These are phyloP conservation scores for Coniferiporia sulphurascens DNA, from an alignment of 1,284 basidiomycete species.

Conservation along the genomic window DNA sequence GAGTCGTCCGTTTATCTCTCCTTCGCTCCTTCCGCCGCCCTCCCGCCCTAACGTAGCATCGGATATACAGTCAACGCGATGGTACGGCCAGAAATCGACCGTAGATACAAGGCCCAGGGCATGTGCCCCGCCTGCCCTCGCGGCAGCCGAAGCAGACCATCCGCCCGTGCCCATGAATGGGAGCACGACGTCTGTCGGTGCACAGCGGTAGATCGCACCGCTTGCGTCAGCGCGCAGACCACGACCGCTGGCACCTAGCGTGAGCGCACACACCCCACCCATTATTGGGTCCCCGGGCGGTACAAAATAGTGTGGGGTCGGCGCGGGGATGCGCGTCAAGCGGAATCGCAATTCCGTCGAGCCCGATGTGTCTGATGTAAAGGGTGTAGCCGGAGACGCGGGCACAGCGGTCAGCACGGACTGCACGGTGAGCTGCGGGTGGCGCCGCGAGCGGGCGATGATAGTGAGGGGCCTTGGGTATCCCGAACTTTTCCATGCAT, in stretches of 20 bases:
- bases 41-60: too few relatives aligned
- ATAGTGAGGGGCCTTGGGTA: constrained; percentile 11
- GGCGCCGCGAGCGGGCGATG: constrained; percentile 5
- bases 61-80: constrained; percentile 1
- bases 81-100: constrained; percentile 14
- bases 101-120: neutral
- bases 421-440: constrained; percentile 11
- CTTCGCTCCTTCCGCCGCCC: too few relatives aligned
- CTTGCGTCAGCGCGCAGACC: constrained; percentile 10
- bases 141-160: neutral
- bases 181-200: constrained; percentile 7
- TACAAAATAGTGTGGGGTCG: neutral
- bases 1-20: too few relatives aligned
- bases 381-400: neutral
- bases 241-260: constrained; percentile 9
- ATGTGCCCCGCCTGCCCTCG: neutral
- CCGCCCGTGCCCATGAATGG: constrained; percentile 1
- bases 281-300: neutral
- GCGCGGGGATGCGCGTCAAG: constrained; percentile 11
- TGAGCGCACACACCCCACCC: neutral
- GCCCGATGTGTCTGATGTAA: neutral
- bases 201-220: constrained; percentile 10
- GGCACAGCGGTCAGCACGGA: constrained; percentile 3
- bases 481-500: neutral
- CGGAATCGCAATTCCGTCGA: constrained; percentile 1